Evolutionary conservation across 2,329 filamentous ascomycete genomes (phyloP).

Genomic region (Alternaria postmessia): DNA sequence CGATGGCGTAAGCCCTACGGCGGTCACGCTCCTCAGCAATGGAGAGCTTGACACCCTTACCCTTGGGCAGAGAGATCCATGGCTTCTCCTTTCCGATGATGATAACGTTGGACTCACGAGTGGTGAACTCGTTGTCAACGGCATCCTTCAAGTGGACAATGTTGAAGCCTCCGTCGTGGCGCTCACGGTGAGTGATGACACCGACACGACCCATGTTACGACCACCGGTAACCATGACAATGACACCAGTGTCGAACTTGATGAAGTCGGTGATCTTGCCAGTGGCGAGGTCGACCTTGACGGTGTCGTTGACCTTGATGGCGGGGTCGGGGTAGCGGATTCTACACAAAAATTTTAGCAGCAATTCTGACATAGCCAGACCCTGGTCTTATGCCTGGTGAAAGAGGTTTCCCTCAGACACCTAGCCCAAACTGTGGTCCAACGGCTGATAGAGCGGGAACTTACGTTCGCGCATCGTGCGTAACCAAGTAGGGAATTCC

Average conservation of each 20-base stretch:
- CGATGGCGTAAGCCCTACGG: slow-evolving; percentile 75
- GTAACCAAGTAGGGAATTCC: slow-evolving; percentile 99
- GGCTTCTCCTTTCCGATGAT: slow-evolving; percentile 98
- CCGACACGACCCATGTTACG: slow-evolving; percentile 99
- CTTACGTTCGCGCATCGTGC: slow-evolving; percentile 99
- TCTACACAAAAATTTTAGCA: slow-evolving; percentile 64
- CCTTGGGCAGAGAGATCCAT: slow-evolving; percentile 99
- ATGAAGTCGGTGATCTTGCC: slow-evolving; percentile 99
- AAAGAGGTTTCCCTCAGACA: slow-evolving; percentile 43
- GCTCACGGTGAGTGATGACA: slow-evolving; percentile 99
- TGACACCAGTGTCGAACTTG: slow-evolving; percentile 97
- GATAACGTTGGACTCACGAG: slow-evolving; percentile 99
- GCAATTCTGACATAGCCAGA: slow-evolving; percentile 72
- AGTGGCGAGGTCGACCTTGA: slow-evolving; percentile 97
- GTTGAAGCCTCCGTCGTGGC: slow-evolving; percentile 99
- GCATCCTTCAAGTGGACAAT: slow-evolving; percentile 99
- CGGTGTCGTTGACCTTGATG: slow-evolving; percentile 99
- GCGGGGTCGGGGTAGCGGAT: slow-evolving; percentile 98
- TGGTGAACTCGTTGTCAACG: slow-evolving; percentile 99
- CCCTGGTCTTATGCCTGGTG: slow-evolving; percentile 99
- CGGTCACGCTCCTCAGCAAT: slow-evolving; percentile 99
- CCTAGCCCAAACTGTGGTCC: slow-evolving; percentile 64
- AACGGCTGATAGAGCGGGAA: slow-evolving; percentile 99
- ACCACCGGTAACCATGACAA: slow-evolving; percentile 99
- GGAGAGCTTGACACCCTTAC: slow-evolving; percentile 98